Evolutionary conservation across 208 protist genomes (phyloP), one percentile per base, ranked within the genome.

Genomic region (Crithidia fasciculata): DNA sequence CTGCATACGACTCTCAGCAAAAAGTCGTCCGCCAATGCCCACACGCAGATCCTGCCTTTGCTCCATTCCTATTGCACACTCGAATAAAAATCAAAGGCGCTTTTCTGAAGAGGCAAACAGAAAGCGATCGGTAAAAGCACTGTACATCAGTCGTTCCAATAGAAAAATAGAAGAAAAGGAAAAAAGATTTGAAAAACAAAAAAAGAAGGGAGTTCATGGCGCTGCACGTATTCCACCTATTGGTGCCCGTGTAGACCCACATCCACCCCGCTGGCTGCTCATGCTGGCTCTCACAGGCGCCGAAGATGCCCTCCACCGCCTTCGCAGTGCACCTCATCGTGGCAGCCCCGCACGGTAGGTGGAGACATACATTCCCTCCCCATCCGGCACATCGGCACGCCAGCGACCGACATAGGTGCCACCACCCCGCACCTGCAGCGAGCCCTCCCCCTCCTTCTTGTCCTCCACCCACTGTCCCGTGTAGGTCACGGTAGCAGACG

Each of bases 361-460:
- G 6, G 74, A 60, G 8, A 80, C 55, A 49, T 74, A 80, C n/a
- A 60, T 49, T 37, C 81, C 91, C 19, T 89, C 73, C 28, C 91
- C 86, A 16, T 88, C 76, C n/a, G 87, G 87, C 45, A 83, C 53
- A 61, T 89, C 91, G 43, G 80, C 44, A 15, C 55, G 52, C 91
- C 91, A 95, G 19, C n/a, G 72, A 16, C 87, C 89, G 41, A 62
- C 43, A 76, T 90, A 88, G 13, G 74, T 76, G n/a, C 74, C 74
- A 16, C 68, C 74, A 0, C 74, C 74, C 3, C 74, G 68, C 55
- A 80, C 61, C 53, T 74, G 60, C 43, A 94, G 58, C 60, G 78
- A 71, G 60, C 95, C 95, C 12, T 73, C 61, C 15, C 95, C 95
- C 19, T 94, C 69, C 55, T 91, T 95, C 69, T 81, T 73, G 50